Conservation (phyloP, 1,139 yeast genomes). For the Yamadazyma triangularis region DNA sequence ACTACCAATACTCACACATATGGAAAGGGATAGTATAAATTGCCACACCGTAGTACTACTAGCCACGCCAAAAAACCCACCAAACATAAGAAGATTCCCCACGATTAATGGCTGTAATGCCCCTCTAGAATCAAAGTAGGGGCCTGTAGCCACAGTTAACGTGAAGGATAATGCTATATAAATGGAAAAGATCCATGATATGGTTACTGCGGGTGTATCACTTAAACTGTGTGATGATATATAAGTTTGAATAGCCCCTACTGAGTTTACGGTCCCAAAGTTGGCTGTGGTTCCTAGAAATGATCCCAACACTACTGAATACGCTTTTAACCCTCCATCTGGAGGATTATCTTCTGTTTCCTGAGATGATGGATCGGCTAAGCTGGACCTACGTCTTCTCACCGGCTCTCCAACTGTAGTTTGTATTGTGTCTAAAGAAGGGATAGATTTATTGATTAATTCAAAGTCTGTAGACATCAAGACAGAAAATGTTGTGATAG, state of each 20-base stretch:
- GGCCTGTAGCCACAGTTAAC: constrained; percentile 47
- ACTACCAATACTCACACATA: constrained; percentile 51
- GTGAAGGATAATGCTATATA: constrained; percentile 54
- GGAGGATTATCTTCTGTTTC: constrained; percentile 35
- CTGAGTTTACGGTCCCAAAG: constrained; percentile 58
- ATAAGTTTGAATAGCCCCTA: constrained; percentile 66
- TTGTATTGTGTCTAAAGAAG: too few relatives aligned
- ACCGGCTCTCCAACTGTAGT: too few relatives aligned
- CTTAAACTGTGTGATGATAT: constrained; percentile 49
- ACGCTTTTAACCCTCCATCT: constrained; percentile 59
- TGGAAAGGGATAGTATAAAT: constrained; percentile 46
- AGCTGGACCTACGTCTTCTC: too few relatives aligned
- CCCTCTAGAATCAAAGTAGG: constrained; percentile 47
- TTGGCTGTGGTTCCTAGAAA: constrained; percentile 54
- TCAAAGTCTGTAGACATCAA: too few relatives aligned
- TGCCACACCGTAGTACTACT: constrained; percentile 47
- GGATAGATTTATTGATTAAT: too few relatives aligned
- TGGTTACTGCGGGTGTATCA: constrained; percentile 36
- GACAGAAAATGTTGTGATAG: too few relatives aligned
- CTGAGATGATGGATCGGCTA: neutral
- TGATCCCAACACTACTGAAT: constrained; percentile 60
- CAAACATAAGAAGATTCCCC: constrained; percentile 41
- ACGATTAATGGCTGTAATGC: constrained; percentile 37
- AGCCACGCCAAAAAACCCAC: constrained; percentile 51
- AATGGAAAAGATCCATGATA: constrained; percentile 69